phyloP scores from a whole-genome alignment of 2,329 filamentous ascomycete genomes.

The Scytalidium sp. region DNA sequence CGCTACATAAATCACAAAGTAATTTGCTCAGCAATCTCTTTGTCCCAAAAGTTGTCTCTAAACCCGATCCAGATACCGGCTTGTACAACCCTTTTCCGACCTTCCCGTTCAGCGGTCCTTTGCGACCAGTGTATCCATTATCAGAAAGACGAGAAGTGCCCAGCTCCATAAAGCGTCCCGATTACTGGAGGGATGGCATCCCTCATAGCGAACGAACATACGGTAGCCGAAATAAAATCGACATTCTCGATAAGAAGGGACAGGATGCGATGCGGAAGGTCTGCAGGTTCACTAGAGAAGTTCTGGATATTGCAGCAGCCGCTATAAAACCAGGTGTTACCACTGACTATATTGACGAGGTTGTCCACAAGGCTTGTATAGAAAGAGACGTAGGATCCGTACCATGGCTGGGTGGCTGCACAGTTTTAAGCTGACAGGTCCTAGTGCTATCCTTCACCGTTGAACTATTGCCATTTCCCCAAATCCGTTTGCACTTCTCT shows the following conservation, averaged over 20 bases:
- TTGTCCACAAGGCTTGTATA: slow-evolving; percentile 92
- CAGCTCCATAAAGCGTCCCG: slow-evolving; percentile 76
- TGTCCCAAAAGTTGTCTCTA: slow-evolving; percentile 79
- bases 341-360: slow-evolving; percentile 90
- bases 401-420: background rate
- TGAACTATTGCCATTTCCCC: slow-evolving; percentile 95
- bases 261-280: slow-evolving; percentile 89
- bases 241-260: slow-evolving; percentile 74
- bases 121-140: slow-evolving; percentile 86
- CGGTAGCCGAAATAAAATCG: slow-evolving; percentile 73
- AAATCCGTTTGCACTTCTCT: slow-evolving; percentile 96
- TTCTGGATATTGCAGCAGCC: slow-evolving; percentile 85
- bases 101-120: slow-evolving; percentile 75
- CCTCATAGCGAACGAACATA: slow-evolving; percentile 58
- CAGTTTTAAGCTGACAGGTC: background rate
- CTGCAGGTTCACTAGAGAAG: slow-evolving; percentile 82
- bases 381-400: slow-evolving; percentile 76
- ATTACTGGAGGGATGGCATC: slow-evolving; percentile 84
- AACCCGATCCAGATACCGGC: slow-evolving; percentile 87
- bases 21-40: slow-evolving; percentile 72
- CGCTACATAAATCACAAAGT: slow-evolving; percentile 75
- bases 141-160: slow-evolving; percentile 72
- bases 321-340: slow-evolving; percentile 88
- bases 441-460: slow-evolving; percentile 88
- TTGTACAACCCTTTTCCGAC: slow-evolving; percentile 89